Evolutionary conservation across 2,329 filamentous ascomycete species (phyloP).

Genomic region (Chrysoporthe austroafricana): DNA sequence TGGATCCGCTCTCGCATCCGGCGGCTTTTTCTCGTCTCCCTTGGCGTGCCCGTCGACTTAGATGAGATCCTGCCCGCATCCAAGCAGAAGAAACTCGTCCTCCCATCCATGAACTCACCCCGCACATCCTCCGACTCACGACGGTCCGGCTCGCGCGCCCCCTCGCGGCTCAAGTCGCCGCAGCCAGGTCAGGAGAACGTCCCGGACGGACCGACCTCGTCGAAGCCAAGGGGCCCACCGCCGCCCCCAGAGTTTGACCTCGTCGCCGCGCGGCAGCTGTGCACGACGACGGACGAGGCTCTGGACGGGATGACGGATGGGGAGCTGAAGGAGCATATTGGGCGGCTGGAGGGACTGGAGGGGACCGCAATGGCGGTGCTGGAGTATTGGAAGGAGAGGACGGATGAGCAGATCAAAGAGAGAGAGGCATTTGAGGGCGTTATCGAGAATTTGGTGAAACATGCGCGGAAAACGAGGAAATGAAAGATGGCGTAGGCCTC

Average conservation of each 20-base stretch:
- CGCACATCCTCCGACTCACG: constrained; percentile 60
- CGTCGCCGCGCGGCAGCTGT: constrained; percentile 76
- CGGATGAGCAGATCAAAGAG: constrained; percentile 86
- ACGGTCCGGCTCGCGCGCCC: constrained; percentile 43
- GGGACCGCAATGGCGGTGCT: constrained; percentile 75
- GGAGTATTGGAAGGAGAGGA: constrained; percentile 85
- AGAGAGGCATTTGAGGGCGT: constrained; percentile 94
- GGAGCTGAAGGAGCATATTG: constrained; percentile 75
- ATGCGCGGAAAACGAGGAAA: constrained; percentile 83
- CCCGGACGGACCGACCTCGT: constrained; percentile 43
- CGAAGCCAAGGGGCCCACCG: constrained; percentile 52
- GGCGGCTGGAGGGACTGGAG: constrained; percentile 70
- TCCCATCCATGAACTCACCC: constrained; percentile 75
- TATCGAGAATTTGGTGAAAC: constrained; percentile 94
- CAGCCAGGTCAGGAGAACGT: constrained; percentile 52
- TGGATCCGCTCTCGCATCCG: constrained; percentile 97
- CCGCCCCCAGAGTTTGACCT: constrained; percentile 78
- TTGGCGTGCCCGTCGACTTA: constrained; percentile 93
- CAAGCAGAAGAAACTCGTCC: constrained; percentile 95
- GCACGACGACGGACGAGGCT: constrained; percentile 82
- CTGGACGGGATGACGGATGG: constrained; percentile 76
- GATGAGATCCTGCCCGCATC: constrained; percentile 97
- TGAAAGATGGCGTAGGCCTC: constrained; percentile 41
- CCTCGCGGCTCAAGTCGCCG: constrained; percentile 37
- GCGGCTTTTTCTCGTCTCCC: constrained; percentile 90